Percentiles rank a stretch among this genome's conserved stretches.
Evolutionary conservation across 2,329 filamentous ascomycete species (phyloP).

Genomic region (Fusarium phyllophilum): DNA sequence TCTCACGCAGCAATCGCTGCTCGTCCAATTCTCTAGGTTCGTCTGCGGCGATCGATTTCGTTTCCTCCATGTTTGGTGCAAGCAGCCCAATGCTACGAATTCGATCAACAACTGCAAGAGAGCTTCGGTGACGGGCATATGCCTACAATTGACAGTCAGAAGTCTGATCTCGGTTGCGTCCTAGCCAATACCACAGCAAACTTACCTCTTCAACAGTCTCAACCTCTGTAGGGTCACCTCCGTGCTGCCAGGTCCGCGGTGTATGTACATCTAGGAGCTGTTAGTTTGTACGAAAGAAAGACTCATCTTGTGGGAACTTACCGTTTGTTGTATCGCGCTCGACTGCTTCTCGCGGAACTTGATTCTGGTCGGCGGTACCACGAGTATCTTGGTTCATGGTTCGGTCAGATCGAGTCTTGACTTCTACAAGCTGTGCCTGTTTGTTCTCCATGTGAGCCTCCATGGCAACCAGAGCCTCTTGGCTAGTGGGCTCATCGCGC

Average conservation of each 20-base stretch:
- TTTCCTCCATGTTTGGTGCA: background rate
- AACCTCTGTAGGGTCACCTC: background rate
- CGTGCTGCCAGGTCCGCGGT: background rate
- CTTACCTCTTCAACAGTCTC: background rate
- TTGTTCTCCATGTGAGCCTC: background rate
- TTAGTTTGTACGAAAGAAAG: background rate
- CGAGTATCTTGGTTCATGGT: background rate
- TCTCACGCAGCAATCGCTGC: constrained; percentile 1
- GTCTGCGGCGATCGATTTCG: background rate
- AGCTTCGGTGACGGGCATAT: background rate
- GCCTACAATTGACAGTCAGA: constrained; percentile 8
- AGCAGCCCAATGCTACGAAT: background rate
- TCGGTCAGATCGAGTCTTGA: background rate
- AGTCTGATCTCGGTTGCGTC: background rate
- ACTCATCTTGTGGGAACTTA: background rate
- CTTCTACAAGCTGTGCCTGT: background rate
- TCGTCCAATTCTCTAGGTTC: background rate
- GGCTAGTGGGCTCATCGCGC: background rate
- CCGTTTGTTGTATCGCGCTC: background rate
- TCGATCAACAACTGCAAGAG: background rate
- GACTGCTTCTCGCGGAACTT: background rate
- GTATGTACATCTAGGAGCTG: background rate
- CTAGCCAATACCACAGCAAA: too few relatives aligned
- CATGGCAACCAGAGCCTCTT: background rate
- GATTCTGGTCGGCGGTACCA: background rate